phyloP scores from a whole-genome alignment of 2,329 filamentous ascomycete genomes.

The Pseudogymnoascus sp. region DNA sequence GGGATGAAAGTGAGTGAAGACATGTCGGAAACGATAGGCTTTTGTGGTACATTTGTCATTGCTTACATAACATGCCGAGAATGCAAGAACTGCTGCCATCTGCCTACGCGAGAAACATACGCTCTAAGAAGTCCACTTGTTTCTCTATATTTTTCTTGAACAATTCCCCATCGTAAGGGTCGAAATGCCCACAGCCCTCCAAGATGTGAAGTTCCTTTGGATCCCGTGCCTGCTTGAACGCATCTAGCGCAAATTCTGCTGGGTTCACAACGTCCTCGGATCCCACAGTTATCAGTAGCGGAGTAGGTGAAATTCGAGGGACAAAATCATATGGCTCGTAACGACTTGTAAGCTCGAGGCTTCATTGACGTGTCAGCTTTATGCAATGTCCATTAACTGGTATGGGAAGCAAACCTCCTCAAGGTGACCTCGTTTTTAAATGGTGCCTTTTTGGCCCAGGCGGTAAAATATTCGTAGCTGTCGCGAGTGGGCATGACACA shows the following conservation, averaged over 20 bases:
- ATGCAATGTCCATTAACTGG: too few relatives aligned
- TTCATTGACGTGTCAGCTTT: too few relatives aligned
- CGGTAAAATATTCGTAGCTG: conserved; percentile 28
- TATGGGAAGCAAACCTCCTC: conserved; percentile 18
- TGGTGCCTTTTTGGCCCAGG: conserved; percentile 25
- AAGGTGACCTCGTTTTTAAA: conserved; percentile 34
- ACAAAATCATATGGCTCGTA: conserved; percentile 25
- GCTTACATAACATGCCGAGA: too few relatives aligned
- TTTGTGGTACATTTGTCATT: too few relatives aligned
- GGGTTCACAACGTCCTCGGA: conserved; percentile 28
- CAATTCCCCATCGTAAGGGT: conserved; percentile 23
- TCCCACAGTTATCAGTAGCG: conserved; percentile 30
- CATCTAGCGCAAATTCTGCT: conserved; percentile 28
- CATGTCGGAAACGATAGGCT: too few relatives aligned
- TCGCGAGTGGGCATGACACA: conserved; percentile 29
- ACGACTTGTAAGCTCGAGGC: conserved; percentile 11
- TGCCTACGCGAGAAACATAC: conserved; percentile 7
- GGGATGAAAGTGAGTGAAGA: too few relatives aligned
- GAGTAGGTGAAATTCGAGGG: conserved; percentile 31
- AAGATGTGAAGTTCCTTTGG: conserved; percentile 32
- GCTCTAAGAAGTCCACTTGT: conserved; percentile 28
- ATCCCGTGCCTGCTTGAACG: conserved; percentile 30
- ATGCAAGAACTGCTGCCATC: too few relatives aligned
- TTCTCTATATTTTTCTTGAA: conserved; percentile 24
- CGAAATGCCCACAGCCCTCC: conserved; percentile 32